A percentile compares a stretch with the other conserved stretches of the same genome.
Evolutionary conservation across 192 early-diverging fungal genomes (phyloP).

Genomic region (Coemansia sp.): DNA sequence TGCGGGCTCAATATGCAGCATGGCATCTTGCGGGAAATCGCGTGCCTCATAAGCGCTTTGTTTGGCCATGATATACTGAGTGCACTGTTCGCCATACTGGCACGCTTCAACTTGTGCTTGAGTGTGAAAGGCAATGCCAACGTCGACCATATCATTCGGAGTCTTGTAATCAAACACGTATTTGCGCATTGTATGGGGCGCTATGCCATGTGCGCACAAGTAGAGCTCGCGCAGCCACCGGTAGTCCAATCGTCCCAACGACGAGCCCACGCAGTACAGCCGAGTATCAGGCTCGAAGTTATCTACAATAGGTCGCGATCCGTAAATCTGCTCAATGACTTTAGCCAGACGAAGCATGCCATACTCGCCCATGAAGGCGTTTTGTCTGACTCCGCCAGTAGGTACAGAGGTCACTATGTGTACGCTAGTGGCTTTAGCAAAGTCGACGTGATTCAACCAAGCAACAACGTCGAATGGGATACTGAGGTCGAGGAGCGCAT

Average conservation of each 20-base stretch:
- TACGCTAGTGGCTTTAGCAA: slow-evolving; percentile 1
- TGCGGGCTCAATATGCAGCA: slow-evolving; percentile 10
- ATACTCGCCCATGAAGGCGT: slow-evolving; percentile 18
- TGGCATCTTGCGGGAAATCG: slow-evolving; percentile 5
- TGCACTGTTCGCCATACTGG: slow-evolving; percentile 2
- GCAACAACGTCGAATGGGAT: slow-evolving; percentile 17
- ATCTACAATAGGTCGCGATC: neutral
- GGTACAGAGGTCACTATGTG: slow-evolving; percentile 33
- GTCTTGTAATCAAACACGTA: neutral
- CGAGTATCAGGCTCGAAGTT: slow-evolving; percentile 16
- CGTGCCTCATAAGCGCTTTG: neutral
- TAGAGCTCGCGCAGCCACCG: slow-evolving; percentile 43
- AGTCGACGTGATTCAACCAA: slow-evolving; percentile 32
- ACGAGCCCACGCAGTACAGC: slow-evolving; percentile 26
- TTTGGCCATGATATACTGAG: slow-evolving; percentile 1
- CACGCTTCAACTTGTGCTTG: slow-evolving; percentile 11
- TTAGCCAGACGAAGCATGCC: slow-evolving; percentile 26
- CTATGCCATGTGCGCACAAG: slow-evolving; percentile 20
- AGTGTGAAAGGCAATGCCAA: slow-evolving; percentile 37
- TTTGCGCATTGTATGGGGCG: neutral
- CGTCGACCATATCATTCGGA: slow-evolving; percentile 20
- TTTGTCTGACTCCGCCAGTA: slow-evolving; percentile 2
- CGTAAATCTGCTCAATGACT: neutral
- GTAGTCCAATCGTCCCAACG: slow-evolving; percentile 24
- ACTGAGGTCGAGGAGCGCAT: slow-evolving; percentile 30